phyloP scores from a whole-genome alignment of 2,329 filamentous ascomycete genomes.

The Alternaria arborescens region DNA sequence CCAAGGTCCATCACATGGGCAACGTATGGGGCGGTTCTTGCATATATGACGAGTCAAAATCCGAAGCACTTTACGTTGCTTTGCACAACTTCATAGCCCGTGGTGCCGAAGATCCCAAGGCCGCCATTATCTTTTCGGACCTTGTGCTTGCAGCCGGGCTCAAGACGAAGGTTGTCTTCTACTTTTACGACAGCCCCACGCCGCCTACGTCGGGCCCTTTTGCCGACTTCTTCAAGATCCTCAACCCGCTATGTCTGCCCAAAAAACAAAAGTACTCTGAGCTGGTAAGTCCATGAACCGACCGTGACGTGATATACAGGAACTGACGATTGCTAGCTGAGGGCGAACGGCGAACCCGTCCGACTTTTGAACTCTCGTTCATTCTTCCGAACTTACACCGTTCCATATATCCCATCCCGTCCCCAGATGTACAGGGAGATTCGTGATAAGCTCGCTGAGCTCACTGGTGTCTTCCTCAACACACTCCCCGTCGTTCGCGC shows the following conservation, averaged over 20 bases:
- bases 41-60: constrained; percentile 41
- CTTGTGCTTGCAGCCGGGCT: constrained; percentile 15
- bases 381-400: constrained; percentile 37
- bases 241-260: constrained; percentile 28
- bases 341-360: constrained; percentile 23
- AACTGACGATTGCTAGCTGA: constrained; percentile 20
- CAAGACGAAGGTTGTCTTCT: constrained; percentile 24
- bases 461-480: constrained; percentile 37
- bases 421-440: constrained; percentile 49
- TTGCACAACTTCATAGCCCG: constrained; percentile 45
- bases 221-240: constrained; percentile 46
- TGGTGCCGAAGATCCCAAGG: constrained; percentile 35
- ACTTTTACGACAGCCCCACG: constrained; percentile 35
- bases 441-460: constrained; percentile 36
- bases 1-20: constrained; percentile 34
- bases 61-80: constrained; percentile 42
- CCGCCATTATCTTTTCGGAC: constrained; percentile 34
- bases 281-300: constrained; percentile 29
- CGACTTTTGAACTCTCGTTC: constrained; percentile 22
- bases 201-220: constrained; percentile 44
- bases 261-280: constrained; percentile 44
- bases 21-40: constrained; percentile 53
- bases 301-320: neutral
- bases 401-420: constrained; percentile 36
- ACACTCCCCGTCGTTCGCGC: constrained; percentile 15